Base-by-base conservation (phyloP, 805 yeast genomes). In the Suhomyces emberorum region DNA sequence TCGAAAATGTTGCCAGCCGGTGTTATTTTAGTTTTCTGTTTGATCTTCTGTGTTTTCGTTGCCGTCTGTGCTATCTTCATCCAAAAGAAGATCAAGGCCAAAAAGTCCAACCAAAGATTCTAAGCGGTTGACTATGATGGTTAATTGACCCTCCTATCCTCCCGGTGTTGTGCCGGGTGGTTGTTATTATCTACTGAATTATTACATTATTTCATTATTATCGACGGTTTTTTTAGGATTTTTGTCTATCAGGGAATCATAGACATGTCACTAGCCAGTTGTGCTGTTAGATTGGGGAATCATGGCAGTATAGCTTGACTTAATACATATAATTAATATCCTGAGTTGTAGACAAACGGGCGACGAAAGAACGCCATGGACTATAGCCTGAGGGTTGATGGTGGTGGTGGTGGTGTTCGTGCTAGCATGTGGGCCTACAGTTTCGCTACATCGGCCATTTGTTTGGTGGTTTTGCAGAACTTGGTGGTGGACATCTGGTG, bases 21-120 rank as follows among this genome's bases (percentile, higher is more conserved):
- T 67, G 86, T 81, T 69, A 80, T 80, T 62, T 70, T 80, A 60
- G 87, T 81, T 49, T 79, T 80, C 66, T 66, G 63, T 47, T 70
- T 76, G 57, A 47, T 76, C 44, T 75, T 75, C 65, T 74, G 73
- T 58, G 75, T 72, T 38, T 47, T 47, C 47, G 42, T 42, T 30
- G 56, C 55, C 44, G 48, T 72, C 39, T 40, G 49, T 44, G 61
- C 59, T 53, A 55, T 69, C 42, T 52, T 56, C 47, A 43, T 63
- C 52, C 60, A 57, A 42, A 71, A 68, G 69, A 60, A 54, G 47
- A 28, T 69, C 44, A 64, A 63, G 57, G 67, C 65, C 23, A 68
- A 57, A 54, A 71, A 69, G 59, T 48, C 70, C 40, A 53, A 59
- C 56, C 64, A 61, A 52, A 63, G 69, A 61, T 63, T 63, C 43